phyloP scores from a whole-genome alignment of 2,329 filamentous ascomycete species.

The Colletotrichum sojae region DNA sequence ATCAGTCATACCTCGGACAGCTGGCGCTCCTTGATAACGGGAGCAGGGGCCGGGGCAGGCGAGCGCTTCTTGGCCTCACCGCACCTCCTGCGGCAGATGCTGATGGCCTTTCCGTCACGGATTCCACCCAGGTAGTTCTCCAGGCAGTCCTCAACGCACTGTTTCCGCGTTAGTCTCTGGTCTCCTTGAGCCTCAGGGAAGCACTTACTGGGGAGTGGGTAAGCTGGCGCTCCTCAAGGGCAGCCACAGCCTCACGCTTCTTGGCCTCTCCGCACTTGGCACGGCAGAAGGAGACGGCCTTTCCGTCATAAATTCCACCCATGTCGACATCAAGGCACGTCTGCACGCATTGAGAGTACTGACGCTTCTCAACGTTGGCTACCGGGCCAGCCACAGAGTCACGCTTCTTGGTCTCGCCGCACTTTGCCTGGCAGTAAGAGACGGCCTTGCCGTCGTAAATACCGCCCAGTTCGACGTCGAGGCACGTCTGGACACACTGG shows the following conservation, averaged over 20 bases:
- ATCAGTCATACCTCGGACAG: constrained; percentile 11
- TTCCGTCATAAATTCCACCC: constrained; percentile 5
- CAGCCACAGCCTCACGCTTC: too few species aligned
- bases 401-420: neutral
- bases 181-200: too few species aligned
- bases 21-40: neutral
- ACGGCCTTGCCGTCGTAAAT: constrained; percentile 12
- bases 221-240: too few species aligned
- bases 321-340: neutral
- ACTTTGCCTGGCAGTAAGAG: neutral
- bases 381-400: neutral
- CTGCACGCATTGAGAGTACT: neutral
- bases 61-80: too few species aligned
- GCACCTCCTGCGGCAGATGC: too few species aligned
- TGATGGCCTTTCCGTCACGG: too few species aligned
- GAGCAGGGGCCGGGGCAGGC: too few species aligned
- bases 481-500: constrained; percentile 7
- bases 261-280: neutral
- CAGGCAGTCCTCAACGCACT: too few species aligned
- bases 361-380: neutral
- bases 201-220: too few species aligned
- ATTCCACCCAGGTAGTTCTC: too few species aligned
- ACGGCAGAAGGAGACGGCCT: neutral
- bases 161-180: too few species aligned
- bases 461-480: neutral